These are phyloP conservation scores for Mortierella sp. DNA, from an alignment of 371 early-diverging fungal species.

Conservation along the genomic window DNA sequence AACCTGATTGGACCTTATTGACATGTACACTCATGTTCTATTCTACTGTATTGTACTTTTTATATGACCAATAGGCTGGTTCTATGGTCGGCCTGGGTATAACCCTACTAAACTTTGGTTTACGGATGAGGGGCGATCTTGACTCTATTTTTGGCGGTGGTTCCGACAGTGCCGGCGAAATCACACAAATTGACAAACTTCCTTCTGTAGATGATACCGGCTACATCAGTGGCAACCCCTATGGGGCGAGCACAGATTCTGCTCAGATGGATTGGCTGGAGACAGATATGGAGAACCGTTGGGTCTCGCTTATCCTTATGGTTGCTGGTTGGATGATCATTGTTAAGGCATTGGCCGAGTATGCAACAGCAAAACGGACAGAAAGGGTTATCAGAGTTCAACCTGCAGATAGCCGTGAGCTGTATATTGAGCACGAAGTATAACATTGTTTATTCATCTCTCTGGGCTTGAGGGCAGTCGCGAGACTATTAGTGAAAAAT, in stretches of 20 bases:
- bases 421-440: background rate
- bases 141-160: background rate
- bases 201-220: slow-evolving; percentile 30
- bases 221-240: slow-evolving; percentile 6
- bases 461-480: slow-evolving; percentile 57
- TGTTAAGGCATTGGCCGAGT: slow-evolving; percentile 64
- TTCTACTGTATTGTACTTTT: background rate
- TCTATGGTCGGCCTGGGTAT: slow-evolving; percentile 45
- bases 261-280: slow-evolving; percentile 36
- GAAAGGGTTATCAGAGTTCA: slow-evolving; percentile 59
- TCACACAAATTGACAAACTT: slow-evolving; percentile 19
- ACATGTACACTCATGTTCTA: background rate
- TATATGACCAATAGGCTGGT: slow-evolving; percentile 21
- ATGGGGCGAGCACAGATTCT: slow-evolving; percentile 14
- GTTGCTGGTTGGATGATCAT: slow-evolving; percentile 69
- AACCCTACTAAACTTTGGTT: slow-evolving; percentile 41
- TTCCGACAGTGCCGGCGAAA: slow-evolving; percentile 17
- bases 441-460: background rate
- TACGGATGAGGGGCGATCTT: slow-evolving; percentile 36
- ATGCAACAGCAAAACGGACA: slow-evolving; percentile 61
- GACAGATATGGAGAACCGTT: slow-evolving; percentile 26
- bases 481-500: slow-evolving; percentile 51
- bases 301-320: slow-evolving; percentile 59
- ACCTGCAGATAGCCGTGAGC: background rate
- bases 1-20: background rate